phyloP scores from a whole-genome alignment of 2,329 filamentous ascomycete species.

The Fusarium devonianum region DNA sequence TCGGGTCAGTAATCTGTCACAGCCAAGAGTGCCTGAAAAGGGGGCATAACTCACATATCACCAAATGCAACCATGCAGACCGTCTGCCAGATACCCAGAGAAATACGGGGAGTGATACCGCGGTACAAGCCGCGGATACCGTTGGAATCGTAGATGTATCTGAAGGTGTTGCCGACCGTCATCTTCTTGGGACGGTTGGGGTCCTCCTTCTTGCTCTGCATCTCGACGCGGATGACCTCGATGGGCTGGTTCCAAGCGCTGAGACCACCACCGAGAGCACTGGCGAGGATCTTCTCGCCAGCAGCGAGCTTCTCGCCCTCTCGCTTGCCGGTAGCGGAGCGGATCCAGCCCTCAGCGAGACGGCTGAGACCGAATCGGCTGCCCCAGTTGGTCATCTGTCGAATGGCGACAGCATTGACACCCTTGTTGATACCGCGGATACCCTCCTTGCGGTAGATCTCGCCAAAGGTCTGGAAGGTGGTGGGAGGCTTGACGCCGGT shows the following conservation, averaged over 20 bases:
- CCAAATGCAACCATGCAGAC: constrained; percentile 99
- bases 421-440: constrained; percentile 97
- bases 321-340: constrained; percentile 78
- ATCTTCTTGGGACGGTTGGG: constrained; percentile 99
- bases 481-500: constrained; percentile 83
- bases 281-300: constrained; percentile 88
- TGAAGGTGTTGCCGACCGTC: constrained; percentile 86
- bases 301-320: constrained; percentile 79
- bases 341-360: constrained; percentile 89
- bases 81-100: constrained; percentile 97
- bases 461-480: constrained; percentile 95
- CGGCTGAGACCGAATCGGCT: constrained; percentile 93
- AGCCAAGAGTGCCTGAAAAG: neutral
- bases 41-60: constrained; percentile 78
- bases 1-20: constrained; percentile 9
- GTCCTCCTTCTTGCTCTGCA: constrained; percentile 99
- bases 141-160: constrained; percentile 90
- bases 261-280: constrained; percentile 87
- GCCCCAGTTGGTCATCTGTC: constrained; percentile 99
- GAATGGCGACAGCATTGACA: constrained; percentile 97
- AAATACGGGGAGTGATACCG: constrained; percentile 91
- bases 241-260: constrained; percentile 99
- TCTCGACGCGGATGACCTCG: constrained; percentile 99
- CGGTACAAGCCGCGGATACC: constrained; percentile 93
- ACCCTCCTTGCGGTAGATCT: constrained; percentile 94